Evolutionary conservation across 176 grass and related monocot species (phyloP).

Genomic region (Phoenix roebelenii): DNA sequence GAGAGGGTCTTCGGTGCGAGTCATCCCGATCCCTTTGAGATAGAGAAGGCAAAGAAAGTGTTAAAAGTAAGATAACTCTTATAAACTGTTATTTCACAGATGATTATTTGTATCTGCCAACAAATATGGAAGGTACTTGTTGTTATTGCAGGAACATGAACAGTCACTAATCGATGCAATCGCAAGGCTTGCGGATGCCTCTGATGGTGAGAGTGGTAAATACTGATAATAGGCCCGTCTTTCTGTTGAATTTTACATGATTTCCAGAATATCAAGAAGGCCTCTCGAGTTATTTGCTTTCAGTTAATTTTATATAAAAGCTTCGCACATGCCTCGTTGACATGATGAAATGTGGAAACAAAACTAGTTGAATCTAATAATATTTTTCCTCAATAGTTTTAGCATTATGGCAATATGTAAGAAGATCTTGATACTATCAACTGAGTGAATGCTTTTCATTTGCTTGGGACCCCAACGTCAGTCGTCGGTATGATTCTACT

Average conservation of each 20-base stretch:
- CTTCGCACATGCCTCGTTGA: not conserved
- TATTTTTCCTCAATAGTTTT: too few species aligned
- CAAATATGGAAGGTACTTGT: not conserved
- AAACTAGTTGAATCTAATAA: too few species aligned
- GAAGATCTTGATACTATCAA: too few species aligned
- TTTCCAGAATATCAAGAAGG: too few species aligned
- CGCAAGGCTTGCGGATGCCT: conserved; percentile 41
- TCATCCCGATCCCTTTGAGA: conserved; percentile 69
- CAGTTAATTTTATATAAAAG: too few species aligned
- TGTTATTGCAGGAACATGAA: conserved; percentile 75
- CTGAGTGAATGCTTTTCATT: too few species aligned
- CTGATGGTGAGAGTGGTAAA: conserved; percentile 27
- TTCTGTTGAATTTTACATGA: not conserved
- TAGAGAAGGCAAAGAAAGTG: conserved; percentile 93
- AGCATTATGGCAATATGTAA: too few species aligned
- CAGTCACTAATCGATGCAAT: conserved; percentile 81
- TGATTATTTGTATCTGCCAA: conserved; percentile 5
- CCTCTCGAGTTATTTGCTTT: too few species aligned
- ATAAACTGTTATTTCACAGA: not conserved
- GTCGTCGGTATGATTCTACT: too few species aligned
- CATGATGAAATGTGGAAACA: too few species aligned
- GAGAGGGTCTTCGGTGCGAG: conserved; percentile 65
- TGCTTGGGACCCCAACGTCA: too few species aligned
- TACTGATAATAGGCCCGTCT: not conserved
- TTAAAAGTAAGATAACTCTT: conserved; percentile 43